Evolutionary conservation across 345 rosid genomes (phyloP).

Genomic region (Xanthoceras sorbifolium): DNA sequence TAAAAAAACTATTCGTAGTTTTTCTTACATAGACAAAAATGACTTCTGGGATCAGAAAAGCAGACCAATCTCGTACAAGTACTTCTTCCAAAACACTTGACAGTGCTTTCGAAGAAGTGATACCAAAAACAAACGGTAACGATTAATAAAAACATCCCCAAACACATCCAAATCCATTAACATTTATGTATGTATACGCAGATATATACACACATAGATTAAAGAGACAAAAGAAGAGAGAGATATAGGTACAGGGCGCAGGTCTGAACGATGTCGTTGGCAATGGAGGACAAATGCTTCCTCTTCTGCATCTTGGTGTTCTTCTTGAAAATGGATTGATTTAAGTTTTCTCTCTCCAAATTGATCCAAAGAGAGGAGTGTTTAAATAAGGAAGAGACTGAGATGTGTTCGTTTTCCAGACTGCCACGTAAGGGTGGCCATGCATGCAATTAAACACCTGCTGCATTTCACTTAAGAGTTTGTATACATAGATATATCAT

Average conservation of each 20-base stretch:
- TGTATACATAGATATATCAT: too few relatives aligned
- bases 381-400: not conserved
- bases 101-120: not conserved
- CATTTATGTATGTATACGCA: not conserved
- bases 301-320: constrained; percentile 29
- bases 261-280: constrained; percentile 58
- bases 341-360: not conserved
- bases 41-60: too few relatives aligned
- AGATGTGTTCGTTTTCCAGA: not conserved
- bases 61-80: not conserved
- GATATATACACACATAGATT: not conserved
- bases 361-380: not conserved
- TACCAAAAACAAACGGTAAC: not conserved
- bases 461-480: too few relatives aligned
- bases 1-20: too few relatives aligned
- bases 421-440: constrained; percentile 47
- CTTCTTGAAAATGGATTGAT: not conserved
- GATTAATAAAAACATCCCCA: too few relatives aligned
- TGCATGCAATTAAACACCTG: constrained; percentile 46
- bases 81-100: not conserved
- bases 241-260: constrained; percentile 59
- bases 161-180: too few relatives aligned
- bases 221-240: not conserved
- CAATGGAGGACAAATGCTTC: constrained; percentile 85
- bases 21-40: too few relatives aligned